These are phyloP conservation scores for Chamaecyparis obtusa DNA, from an alignment of 75 land plant species.

Conservation along the genomic window DNA sequence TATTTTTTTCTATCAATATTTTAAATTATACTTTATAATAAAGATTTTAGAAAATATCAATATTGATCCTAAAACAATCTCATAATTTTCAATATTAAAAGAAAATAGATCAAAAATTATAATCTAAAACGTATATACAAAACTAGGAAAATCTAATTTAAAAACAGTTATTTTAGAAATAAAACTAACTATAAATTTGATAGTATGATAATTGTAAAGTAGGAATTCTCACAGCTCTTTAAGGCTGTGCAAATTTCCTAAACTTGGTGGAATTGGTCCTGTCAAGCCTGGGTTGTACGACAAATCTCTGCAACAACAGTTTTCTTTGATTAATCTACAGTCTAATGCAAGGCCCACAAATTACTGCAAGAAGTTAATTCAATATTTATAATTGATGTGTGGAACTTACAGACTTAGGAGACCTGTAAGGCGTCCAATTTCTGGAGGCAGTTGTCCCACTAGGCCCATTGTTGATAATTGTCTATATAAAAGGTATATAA, in stretches of 20 bases:
- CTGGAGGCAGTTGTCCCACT: slow-evolving; percentile 39
- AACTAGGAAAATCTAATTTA: too few species aligned
- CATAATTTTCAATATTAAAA: too few species aligned
- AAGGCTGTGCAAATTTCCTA: slow-evolving; percentile 23
- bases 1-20: too few species aligned
- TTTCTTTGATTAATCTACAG: background rate
- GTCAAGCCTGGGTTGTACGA: slow-evolving; percentile 18
- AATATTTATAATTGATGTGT: background rate
- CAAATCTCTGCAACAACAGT: slow-evolving; percentile 18
- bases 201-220: background rate
- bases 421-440: slow-evolving; percentile 39
- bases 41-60: too few species aligned
- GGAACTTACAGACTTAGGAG: slow-evolving; percentile 4
- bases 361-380: background rate
- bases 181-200: background rate
- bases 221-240: slow-evolving; percentile 6
- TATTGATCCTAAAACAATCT: too few species aligned
- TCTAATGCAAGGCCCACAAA: background rate
- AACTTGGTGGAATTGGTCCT: slow-evolving; percentile 19
- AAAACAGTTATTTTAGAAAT: too few species aligned
- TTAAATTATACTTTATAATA: too few species aligned
- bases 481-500: background rate
- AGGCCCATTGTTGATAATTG: slow-evolving; percentile 34
- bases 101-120: too few species aligned
- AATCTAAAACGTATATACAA: too few species aligned